Evolutionary conservation across 768 basidiomycete genomes (phyloP), one percentile per base, ranked within the genome.

Genomic region (Podaxis sp.): DNA sequence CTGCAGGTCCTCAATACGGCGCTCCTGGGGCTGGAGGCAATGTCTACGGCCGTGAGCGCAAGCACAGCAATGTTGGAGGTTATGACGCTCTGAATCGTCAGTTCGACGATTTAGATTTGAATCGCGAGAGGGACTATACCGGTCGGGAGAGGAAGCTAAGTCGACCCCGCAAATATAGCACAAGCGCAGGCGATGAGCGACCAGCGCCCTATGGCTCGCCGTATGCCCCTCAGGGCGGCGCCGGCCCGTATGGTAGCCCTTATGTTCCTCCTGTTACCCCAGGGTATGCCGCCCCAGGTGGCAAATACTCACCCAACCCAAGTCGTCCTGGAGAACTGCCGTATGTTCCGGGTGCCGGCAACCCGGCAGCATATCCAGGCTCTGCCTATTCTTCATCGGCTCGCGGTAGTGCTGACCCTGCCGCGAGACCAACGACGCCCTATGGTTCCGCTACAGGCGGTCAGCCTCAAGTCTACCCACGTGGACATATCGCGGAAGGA

Each of bases 401-500:
- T 37, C 72, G 74, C 22, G 76, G 73, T 2, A 49, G 60, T 6
- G 60, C 55, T 36, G 73, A 77, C 15, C 75, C 76, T 3, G 77
- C 77, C 67, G 74, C 71, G 3, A 73, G 82, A 1, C 67, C 83
- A 12, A 77, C 80, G 28, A 80, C 82, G 15, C 81, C 83, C 2
- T 82, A 79, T 53, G 70, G 68, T 15, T 71, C 71, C 11, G 56
- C 63, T 65, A 69, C 69, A 6, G 69, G 71, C 38, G 58, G 67
- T 37, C 53, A 64, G 37, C 54, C 74, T 12, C 66, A 73, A 3
- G 74, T 81, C n/a, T 88, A 88, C 70, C 84, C 87, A 53, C 73
- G 78, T 3, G 84, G 85, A 2, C 87, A 86, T 72, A 72, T 82
- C 46, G 66, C 87, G 66, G 86, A 83, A 60, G 87, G 87, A 2